Evolutionary conservation across 495 filamentous ascomycete species (phyloP).

Genomic region (Oidiodendron maius): DNA sequence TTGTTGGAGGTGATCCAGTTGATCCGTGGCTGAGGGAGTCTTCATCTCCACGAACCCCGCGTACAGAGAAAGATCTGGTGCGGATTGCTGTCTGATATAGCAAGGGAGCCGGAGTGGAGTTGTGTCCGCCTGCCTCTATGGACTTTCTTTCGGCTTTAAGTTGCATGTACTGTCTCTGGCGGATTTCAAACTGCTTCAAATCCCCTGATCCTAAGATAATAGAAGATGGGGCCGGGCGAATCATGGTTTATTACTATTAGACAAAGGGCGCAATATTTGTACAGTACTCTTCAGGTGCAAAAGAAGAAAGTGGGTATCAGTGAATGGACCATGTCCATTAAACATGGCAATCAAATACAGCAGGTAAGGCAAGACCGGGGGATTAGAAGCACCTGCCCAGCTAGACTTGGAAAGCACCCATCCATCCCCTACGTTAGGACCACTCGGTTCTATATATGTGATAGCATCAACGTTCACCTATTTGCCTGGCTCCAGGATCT

Average conservation of each 20-base stretch:
- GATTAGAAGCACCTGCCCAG: not conserved
- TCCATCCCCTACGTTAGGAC: no score
- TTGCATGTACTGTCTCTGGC: slow-evolving; percentile 21
- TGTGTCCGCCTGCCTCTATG: not conserved
- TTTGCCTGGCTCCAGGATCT: no score
- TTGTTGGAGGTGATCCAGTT: not conserved
- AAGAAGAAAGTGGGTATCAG: no score
- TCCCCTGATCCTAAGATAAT: slow-evolving; percentile 49
- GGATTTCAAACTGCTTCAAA: slow-evolving; percentile 39
- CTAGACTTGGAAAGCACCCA: no score
- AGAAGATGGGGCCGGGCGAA: slow-evolving; percentile 46
- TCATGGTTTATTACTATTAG: slow-evolving; percentile 42
- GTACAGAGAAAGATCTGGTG: not conserved
- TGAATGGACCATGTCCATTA: no score
- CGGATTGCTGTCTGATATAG: not conserved
- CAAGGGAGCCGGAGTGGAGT: not conserved
- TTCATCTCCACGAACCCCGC: not conserved
- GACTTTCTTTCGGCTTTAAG: not conserved
- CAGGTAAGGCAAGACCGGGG: no score
- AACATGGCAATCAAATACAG: no score
- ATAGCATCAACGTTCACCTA: no score
- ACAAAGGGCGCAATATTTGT: no score
- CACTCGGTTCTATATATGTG: no score
- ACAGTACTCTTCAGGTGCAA: no score
- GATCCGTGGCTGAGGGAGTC: not conserved